Base-by-base conservation (phyloP, 129 eudicot species). In the Silybum marianum region DNA sequence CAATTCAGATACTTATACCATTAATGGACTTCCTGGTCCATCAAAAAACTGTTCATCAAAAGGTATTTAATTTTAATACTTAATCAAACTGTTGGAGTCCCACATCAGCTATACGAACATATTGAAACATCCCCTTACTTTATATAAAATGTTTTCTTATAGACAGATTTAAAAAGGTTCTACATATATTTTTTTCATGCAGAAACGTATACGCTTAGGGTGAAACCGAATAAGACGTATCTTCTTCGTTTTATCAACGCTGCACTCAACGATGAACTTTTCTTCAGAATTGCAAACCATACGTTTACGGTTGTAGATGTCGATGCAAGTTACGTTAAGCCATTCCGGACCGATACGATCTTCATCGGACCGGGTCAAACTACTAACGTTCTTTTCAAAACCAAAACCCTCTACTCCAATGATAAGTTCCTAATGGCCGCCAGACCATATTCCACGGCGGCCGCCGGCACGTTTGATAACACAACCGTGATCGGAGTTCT, bases 251-350 rank as follows among this genome's bases (percentile, higher is more conserved):
- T 90, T 0, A 87, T 92, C 92, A 90, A 92, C 66, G 90, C 90
- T 78, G 97, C 97, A 75, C 87, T 90, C 88, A 92, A 92, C 44
- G 94, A 88, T 39, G 94, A 92, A 8, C 91, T 92, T 54, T 88
- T 92, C 73, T 92, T 88, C 85, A 80, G 75, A 42, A 87, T 88
- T 9, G 78, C 93, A 1, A 87, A 89, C 86, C 97, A 92, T 78
- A 83, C 97, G 12, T 68, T 92, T 51, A 92, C 87, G 0, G 83
- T 90, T 4, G 90, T 90, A 0, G 97, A 86, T 36, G 88, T 91
- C 0, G 97, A 92, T 78, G 97, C 97, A 77, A 77, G 48, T 18
- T 92, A 92, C 36, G 85, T 86, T 2, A 92, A 92, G 69, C 95
- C 93, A 19, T 92, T 90, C 26, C 39, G 80, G 51, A 90, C 95